Evolutionary conservation across 2,329 filamentous ascomycete species (phyloP).

Genomic region (Botrytis fabae): DNA sequence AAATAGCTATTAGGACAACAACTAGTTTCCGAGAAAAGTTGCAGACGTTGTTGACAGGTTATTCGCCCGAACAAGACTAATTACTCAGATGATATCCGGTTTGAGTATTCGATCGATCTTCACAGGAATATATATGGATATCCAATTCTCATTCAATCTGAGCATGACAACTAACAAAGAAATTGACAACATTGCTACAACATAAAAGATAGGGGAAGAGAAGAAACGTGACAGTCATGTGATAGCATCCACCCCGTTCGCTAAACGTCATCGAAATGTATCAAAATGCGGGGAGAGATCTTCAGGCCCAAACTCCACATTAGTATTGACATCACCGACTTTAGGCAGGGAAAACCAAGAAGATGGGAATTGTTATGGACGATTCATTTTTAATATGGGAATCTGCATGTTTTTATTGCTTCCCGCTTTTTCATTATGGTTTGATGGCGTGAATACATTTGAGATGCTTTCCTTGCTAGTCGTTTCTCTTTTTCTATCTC

Average conservation of each 20-base stretch:
- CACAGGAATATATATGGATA: neutral
- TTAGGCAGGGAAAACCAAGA: neutral
- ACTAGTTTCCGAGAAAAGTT: neutral
- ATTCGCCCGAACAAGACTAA: neutral
- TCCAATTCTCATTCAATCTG: neutral
- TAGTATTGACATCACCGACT: neutral
- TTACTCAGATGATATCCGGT: neutral
- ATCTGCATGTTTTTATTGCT: constrained; percentile 6
- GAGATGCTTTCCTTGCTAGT: neutral
- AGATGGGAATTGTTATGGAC: constrained; percentile 5
- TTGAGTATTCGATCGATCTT: neutral
- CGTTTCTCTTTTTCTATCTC: neutral
- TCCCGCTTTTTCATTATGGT: neutral
- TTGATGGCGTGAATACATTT: neutral
- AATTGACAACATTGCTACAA: neutral
- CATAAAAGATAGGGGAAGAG: neutral
- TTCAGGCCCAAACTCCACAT: neutral
- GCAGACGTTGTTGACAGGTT: neutral
- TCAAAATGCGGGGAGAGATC: neutral
- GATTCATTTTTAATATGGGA: neutral
- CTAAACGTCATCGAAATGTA: neutral
- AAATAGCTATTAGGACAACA: neutral
- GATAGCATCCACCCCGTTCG: neutral
- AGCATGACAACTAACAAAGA: neutral
- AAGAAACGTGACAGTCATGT: neutral